Evolutionary conservation across 2,329 filamentous ascomycete genomes (phyloP), one percentile per base, ranked within the genome.

Genomic region (Aaosphaeria pasadenensis): DNA sequence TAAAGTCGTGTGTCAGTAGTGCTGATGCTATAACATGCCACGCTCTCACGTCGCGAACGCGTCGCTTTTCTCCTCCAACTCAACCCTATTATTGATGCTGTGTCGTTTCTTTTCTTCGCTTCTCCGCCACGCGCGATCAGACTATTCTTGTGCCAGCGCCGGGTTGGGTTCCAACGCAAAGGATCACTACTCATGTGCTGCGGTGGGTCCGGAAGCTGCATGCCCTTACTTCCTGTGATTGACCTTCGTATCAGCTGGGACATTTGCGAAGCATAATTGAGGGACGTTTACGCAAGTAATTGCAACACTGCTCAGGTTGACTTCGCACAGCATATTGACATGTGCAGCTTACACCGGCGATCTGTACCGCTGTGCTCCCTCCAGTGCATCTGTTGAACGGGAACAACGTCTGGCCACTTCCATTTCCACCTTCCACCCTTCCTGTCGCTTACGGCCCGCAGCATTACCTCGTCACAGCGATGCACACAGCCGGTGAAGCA

Each of bases 91-190:
- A 24, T 24, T 24, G 17, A 24, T 24, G 17, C 17, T 24, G 17
- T 24, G 17, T 24, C 33, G 7, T 36, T 9, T 36, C 33, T 36
- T 9, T 36, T n/a, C n/a, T 36, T 36, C 33, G 33, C 33, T 55
- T 59, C 52, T 63, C 62, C 57, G 60, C 54, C 52, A 59, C 62
- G 60, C 56, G 52, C 59, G 51, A 57, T 53, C 53, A 53, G 51
- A 49, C 60, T 59, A 56, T 61, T 64, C 61, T 50, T 48, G 50
- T 51, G 55, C 55, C 57, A 49, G 41, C 39, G 48, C 24, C 7
- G 39, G 44, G 38, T 43, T 50, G 55, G 46, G 52, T 50, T 53
- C 57, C 56, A 55, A 55, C 52, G 54, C 54, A 43, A 51, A 53
- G 46, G 32, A 44, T 54, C 51, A 36, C 17, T 55, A 35, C 42